Base-by-base conservation (phyloP, 2,329 filamentous ascomycete species). In the Bipolaris zeicola region DNA sequence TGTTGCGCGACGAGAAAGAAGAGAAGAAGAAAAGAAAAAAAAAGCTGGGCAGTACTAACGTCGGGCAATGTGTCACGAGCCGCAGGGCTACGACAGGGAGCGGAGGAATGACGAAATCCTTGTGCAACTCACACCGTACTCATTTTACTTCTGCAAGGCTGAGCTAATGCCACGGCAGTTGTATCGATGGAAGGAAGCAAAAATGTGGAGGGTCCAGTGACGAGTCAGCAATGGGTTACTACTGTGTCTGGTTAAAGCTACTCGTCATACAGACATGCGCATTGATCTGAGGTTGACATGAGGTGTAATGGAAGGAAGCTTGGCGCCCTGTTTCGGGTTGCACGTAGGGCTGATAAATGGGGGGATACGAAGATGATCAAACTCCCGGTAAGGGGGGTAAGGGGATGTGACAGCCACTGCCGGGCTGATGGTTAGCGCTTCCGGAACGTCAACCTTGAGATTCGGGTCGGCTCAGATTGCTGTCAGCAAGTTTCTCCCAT, bases 281-380 rank as follows among this genome's bases (percentile, higher is more conserved):
- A 44, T 37, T 53, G 49, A 33, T 43, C 33, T 47, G 36, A 52
- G 46, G 11, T 31, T n/a, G n/a, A 31, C 22, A 28, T 22, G 34
- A 47, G 24, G 49, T 47, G 16, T 31, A 11, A 43, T 48, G 53
- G 42, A 42, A 26, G 44, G 42, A 44, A 20, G 39, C 28, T 42
- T n/a, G 34, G n/a, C 34, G 18, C 33, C 22, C 44, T 47, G 49
- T 47, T 56, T 56, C 42, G 49, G 38, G 38, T 44, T 22, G 50
- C 20, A 37, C 44, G 26, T 50, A 31, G 54, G 38, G 50, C 43
- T 57, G 37, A 52, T 11, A 11, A 33, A 18, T 20, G 24, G 44
- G 33, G 44, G 26, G 14, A 13, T 31, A 31, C 41, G 41, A n/a
- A 44, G 16, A 24, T 28, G 41, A 16, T 44, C 41, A 18, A 10